Evolutionary conservation across 148 eudicot species (phyloP).

Genomic region (Chenopodium berlandieri): DNA sequence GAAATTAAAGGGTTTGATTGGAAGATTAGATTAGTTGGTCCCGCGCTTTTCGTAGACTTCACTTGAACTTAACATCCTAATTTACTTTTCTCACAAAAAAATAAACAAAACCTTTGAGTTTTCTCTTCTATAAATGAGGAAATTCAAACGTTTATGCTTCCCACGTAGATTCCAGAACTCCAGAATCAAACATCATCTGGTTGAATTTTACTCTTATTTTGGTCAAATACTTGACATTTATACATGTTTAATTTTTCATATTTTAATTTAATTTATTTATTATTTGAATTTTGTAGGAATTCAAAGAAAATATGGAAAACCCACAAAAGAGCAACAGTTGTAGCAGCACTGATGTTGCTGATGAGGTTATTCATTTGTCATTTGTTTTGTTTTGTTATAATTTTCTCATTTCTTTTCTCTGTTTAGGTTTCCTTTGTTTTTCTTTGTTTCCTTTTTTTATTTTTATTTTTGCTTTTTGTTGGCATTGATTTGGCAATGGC

Average conservation of each 20-base stretch:
- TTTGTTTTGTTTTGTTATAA: neutral
- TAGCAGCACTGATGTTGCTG: constrained; percentile 6
- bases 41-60: constrained; percentile 41
- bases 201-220: neutral
- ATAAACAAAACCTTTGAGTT: neutral
- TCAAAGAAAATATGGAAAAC: constrained; percentile 39
- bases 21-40: constrained; percentile 29
- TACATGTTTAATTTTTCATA: neutral
- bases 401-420: neutral
- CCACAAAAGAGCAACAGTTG: constrained; percentile 26
- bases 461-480: neutral
- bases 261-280: neutral
- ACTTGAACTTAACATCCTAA: constrained; percentile 27
- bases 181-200: constrained; percentile 21
- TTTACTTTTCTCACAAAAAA: neutral
- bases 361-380: constrained; percentile 28
- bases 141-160: constrained; percentile 26
- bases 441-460: neutral
- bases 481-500: neutral
- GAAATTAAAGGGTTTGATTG: constrained; percentile 23
- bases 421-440: neutral
- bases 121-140: constrained; percentile 34
- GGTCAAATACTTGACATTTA: neutral
- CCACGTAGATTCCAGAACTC: constrained; percentile 31
- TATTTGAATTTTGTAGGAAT: constrained; percentile 27